Evolutionary conservation across 2,329 filamentous ascomycete genomes (phyloP), one percentile per base, ranked within the genome.

Genomic region (Monilinia polystroma): DNA sequence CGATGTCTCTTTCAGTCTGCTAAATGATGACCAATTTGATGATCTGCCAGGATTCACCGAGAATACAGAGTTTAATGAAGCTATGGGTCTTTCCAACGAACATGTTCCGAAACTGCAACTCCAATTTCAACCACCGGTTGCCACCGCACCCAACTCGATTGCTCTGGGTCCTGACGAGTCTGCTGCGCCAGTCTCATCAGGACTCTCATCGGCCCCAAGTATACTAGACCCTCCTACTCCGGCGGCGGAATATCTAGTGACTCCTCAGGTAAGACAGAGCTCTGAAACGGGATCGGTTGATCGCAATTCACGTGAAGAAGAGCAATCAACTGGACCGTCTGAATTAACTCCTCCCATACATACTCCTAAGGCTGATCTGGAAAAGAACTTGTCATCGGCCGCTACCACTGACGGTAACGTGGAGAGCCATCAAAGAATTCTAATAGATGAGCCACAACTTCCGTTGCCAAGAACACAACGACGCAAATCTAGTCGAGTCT

Each of bases 1-100:
- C 32, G 67, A 66, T 29, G 55, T 75, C 5, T 75, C 73, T 4
- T 73, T 72, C 53, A 55, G 56, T 4, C 62, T 47, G 7, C 66
- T 68, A 12, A 64, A 68, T 12, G 66, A 71, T 43, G 66, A 69
- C 20, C 68, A 69, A 5, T 59, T 71, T 43, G 58, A 69, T 32
- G 66, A 73, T 35, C 60, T 72, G 11, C 73, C 73, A 35, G 72
- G 72, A 3, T 73, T 76, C n/a, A 73, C 70, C 6, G 72, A 73
- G 67, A 74, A 77, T 67, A 49, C 55, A 7, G 72, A 71, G 11
- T 75, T 73, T 59, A 68, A 73, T 7, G 68, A 63, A 35, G 59
- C 62, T 14, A 68, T 73, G 49, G 64, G 64, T 63, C 26, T 63
- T 23, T 35, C 64, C n/a, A 18, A 16, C 26, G 12, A 38, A 7